phyloP scores from a whole-genome alignment of 1,139 yeast species.

The Protomyces macrosporus region DNA sequence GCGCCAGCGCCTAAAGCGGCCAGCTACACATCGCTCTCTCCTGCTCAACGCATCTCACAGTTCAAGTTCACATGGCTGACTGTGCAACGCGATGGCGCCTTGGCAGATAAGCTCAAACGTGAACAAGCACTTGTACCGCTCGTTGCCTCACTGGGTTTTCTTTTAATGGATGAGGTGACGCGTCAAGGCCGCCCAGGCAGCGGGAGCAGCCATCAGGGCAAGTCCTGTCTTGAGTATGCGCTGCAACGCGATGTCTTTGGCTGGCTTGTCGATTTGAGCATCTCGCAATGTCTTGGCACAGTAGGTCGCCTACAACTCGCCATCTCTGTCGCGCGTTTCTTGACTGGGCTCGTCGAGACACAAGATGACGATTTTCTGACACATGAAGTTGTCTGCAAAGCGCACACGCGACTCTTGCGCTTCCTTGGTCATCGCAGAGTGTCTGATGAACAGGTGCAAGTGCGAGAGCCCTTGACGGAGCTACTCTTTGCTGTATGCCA shows the following conservation, averaged over 20 bases:
- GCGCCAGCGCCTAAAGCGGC: neutral
- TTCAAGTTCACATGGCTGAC: slow-evolving; percentile 4
- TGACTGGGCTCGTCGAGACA: neutral
- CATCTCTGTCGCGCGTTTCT: neutral
- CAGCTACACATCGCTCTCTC: neutral
- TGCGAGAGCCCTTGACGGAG: neutral
- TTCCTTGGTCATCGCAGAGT: neutral
- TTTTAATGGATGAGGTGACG: slow-evolving; percentile 2
- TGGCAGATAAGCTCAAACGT: neutral
- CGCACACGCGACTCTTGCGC: neutral
- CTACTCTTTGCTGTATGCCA: neutral
- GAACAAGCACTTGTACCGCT: slow-evolving; percentile 1
- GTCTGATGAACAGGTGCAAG: neutral
- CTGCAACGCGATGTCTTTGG: slow-evolving; percentile 3
- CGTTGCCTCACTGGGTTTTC: neutral
- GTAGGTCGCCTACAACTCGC: neutral
- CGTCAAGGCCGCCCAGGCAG: neutral
- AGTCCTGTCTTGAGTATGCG: slow-evolving; percentile 3
- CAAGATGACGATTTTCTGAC: slow-evolving; percentile 10
- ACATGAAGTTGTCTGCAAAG: slow-evolving; percentile 8
- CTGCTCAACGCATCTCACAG: neutral
- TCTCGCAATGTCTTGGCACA: neutral
- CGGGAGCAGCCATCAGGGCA: neutral
- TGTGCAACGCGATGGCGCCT: neutral
- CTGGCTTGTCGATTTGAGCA: neutral